Percentiles rank a stretch among this genome's conserved stretches.
Conservation (phyloP, 1,284 basidiomycete genomes). For the Ceratobasidium theobromae region DNA sequence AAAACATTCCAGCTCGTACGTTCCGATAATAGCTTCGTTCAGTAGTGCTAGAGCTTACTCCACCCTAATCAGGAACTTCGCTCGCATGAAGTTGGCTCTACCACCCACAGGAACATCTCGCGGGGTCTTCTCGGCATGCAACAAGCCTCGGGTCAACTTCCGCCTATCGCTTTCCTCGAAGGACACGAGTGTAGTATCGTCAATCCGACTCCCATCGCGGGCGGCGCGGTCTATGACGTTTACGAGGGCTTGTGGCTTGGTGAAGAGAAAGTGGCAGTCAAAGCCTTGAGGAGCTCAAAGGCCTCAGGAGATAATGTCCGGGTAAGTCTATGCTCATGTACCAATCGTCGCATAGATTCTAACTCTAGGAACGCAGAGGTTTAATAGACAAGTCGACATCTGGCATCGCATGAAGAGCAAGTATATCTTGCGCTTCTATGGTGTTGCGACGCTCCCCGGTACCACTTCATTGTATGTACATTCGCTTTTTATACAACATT, state of each 20-base stretch:
- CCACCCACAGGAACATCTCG: slow-evolving; percentile 12
- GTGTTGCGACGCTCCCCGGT: slow-evolving; percentile 22
- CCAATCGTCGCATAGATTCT: background rate
- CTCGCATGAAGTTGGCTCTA: slow-evolving; percentile 8
- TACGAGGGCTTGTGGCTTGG: slow-evolving; percentile 34
- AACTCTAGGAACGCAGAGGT: background rate
- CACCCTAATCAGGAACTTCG: slow-evolving; percentile 19
- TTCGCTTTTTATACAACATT: background rate
- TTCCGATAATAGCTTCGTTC: background rate
- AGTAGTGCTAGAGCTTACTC: background rate
- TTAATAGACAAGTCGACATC: slow-evolving; percentile 31
- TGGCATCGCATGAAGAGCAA: slow-evolving; percentile 32
- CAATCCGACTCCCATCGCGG: background rate
- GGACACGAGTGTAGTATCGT: slow-evolving; percentile 21
- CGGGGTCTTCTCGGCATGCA: slow-evolving; percentile 15
- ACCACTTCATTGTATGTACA: slow-evolving; percentile 10
- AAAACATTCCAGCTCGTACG: slow-evolving; percentile 26
- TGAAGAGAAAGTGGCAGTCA: slow-evolving; percentile 32
- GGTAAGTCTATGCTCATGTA: background rate
- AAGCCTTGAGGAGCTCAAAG: slow-evolving; percentile 31
- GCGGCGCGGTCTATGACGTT: slow-evolving; percentile 30
- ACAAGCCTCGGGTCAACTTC: background rate
- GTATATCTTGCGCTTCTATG: slow-evolving; percentile 31
- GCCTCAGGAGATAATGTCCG: slow-evolving; percentile 25
- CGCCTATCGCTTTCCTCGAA: slow-evolving; percentile 25